Base-by-base conservation (phyloP, 495 filamentous ascomycete species). In the Penicillium roqueforti region DNA sequence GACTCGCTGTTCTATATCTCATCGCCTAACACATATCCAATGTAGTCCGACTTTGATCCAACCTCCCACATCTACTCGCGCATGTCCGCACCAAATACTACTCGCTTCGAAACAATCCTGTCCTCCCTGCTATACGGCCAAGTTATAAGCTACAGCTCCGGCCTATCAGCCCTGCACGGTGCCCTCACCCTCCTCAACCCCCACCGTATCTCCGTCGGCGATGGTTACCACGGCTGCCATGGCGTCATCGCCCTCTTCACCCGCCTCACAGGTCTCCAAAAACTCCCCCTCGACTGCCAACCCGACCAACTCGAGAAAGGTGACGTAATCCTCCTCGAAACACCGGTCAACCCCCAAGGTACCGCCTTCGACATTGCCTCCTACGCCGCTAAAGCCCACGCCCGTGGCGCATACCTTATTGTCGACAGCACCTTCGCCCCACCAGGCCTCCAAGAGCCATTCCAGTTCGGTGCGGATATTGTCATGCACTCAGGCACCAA, bases 401-500 rank as follows among this genome's bases (percentile, higher is more conserved):
- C 72, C 0, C 68, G 77, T 0, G 91, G 93, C 10, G 89, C 88
- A 5, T 78, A 74, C 50, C 74, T 97, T n/a, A 83, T 85, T 14
- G 88, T 98, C 4, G 93, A 98, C 69, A 80, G 86, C 0, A 98
- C 93, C 0, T 96, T 98, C 65, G 93, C 83, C 1, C 93, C 93
- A n/a, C 93, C 93, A 13, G 84, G 84, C 20, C 76, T 98, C 34
- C 86, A 89, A 68, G 89, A 96, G 59, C 93, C 93, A 2, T 95
- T 96, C 65, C 41, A 60, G 31, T 84, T 75, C 61, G 91, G 91
- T 52, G 88, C 86, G 3, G 91, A 97, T 68, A 68, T 89, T 0
- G 82, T 96, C 19, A 87, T 97, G 87, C 93, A 98, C 69, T 84
- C 79, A 20, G 93, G 89, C 11, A 93, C 91, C 8, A 98, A 98